These are phyloP conservation scores for Lactarius quietus DNA, from an alignment of 768 basidiomycete species.

Conservation along the genomic window DNA sequence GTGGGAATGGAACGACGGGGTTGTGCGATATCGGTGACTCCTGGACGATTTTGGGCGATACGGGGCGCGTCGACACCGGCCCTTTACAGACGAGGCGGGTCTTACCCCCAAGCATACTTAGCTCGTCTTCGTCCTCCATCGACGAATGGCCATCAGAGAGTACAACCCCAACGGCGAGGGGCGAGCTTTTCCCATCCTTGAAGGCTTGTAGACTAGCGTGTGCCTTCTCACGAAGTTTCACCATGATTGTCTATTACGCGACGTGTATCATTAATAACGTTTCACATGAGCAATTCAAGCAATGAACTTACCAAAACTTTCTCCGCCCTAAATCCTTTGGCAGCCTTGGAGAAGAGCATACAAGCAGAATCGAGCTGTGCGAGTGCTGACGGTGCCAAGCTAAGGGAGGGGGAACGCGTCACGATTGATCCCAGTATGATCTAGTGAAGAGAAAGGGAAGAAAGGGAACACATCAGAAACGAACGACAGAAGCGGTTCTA, in stretches of 20 bases:
- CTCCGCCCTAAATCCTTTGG: slow-evolving; percentile 58
- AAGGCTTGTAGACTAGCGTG: slow-evolving; percentile 62
- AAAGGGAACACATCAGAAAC: slow-evolving; percentile 1
- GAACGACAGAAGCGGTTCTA: neutral
- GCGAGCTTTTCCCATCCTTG: slow-evolving; percentile 52
- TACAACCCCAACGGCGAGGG: slow-evolving; percentile 36
- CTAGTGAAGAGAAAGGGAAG: slow-evolving; percentile 38
- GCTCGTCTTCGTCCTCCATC: slow-evolving; percentile 60
- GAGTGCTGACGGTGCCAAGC: slow-evolving; percentile 69
- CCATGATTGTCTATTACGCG: slow-evolving; percentile 55
- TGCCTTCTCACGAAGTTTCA: slow-evolving; percentile 59
- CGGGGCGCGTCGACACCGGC: slow-evolving; percentile 44
- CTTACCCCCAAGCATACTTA: slow-evolving; percentile 58
- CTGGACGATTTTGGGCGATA: slow-evolving; percentile 37
- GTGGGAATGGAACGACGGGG: slow-evolving; percentile 67
- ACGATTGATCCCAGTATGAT: slow-evolving; percentile 74
- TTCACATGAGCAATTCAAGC: neutral
- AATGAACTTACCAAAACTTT: slow-evolving; percentile 53
- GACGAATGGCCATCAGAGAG: slow-evolving; percentile 40
- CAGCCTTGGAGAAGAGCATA: slow-evolving; percentile 68
- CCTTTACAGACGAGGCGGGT: slow-evolving; percentile 59
- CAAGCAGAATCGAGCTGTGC: slow-evolving; percentile 73
- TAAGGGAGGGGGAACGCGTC: slow-evolving; percentile 76
- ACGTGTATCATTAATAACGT: neutral
- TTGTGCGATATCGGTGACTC: slow-evolving; percentile 69